These are phyloP conservation scores for Scutellaria minor DNA, from an alignment of 257 asterid genomes.

Conservation along the genomic window DNA sequence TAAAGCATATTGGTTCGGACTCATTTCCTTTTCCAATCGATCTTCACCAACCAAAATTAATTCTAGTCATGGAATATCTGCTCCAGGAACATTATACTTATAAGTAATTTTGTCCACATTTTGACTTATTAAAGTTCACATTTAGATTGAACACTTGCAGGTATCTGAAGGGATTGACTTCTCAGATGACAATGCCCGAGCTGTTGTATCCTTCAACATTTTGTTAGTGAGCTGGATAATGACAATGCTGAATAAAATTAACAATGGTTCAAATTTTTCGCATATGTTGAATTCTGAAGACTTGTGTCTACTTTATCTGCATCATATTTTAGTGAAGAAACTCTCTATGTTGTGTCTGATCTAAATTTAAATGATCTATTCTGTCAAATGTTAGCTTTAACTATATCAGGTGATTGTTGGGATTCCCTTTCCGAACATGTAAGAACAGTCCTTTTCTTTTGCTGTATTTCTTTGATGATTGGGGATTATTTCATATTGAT, in stretches of 20 bases:
- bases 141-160: conserved; percentile 49
- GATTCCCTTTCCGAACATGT: conserved; percentile 96
- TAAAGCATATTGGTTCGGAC: background rate
- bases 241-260: conserved; percentile 29
- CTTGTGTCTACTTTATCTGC: conserved; percentile 15
- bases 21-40: too few relatives aligned
- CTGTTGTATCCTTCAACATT: conserved; percentile 80
- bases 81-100: background rate
- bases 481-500: conserved; percentile 26
- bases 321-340: conserved; percentile 21
- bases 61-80: background rate
- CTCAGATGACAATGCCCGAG: conserved; percentile 96
- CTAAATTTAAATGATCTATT: conserved; percentile 25
- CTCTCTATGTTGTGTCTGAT: conserved; percentile 4
- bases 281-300: background rate
- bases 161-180: conserved; percentile 99
- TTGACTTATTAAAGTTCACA: conserved; percentile 24
- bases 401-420: conserved; percentile 84
- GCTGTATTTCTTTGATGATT: conserved; percentile 27
- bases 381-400: conserved; percentile 53
- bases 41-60: background rate
- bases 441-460: conserved; percentile 46
- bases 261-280: conserved; percentile 9
- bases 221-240: conserved; percentile 27
- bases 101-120: conserved; percentile 2